Base-by-base conservation (phyloP, 2,329 filamentous ascomycete species). In the Paecilomyces sp. region DNA sequence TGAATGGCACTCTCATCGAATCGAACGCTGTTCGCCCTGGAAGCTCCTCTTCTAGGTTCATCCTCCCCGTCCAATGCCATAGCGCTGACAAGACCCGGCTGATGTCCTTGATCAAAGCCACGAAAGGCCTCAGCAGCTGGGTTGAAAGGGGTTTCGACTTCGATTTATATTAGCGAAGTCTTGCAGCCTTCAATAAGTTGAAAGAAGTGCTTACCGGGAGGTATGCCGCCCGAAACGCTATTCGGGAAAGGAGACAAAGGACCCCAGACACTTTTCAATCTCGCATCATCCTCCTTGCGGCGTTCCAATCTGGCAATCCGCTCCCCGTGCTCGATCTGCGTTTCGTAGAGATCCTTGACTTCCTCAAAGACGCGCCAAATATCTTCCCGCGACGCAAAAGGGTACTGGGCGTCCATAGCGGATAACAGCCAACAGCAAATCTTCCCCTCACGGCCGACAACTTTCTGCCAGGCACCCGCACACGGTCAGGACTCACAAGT, bases 1-100 rank as follows among this genome's bases (percentile, higher is more conserved):
- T 96, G 92, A 67, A 96, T 86, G 13, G 93, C 92, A 70, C 91
- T 96, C 73, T 97, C 93, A 71, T 97, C 94, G 69, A 99, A 99
- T 41, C 94, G 90, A 66, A 99, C 94, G 71, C 94, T 97, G 72
- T 97, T 97, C 55, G 94, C 93, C 67, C 94, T 85, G 18, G 94
- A 99, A 18, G 91, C 89, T 22, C 90, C 91, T 58, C 94, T 91
- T 63, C 93, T 85, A 41, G 91, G 86, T 60, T 91, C 87, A 33
- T 97, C 92, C 63, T 96, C 92, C 4, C 88, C 84, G 64, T 96
- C 93, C 6, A 97, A 81, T 61, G 92, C 90, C 60, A 97, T 82
- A 58, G 89, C 91, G 57, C 88, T 88, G 55, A 96, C 83, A 61
- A 94, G 81, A 67, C 88, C 90, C 69, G 89, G 89, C 55, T 89